Base-by-base conservation (phyloP, 352 stramenopile species). In the Phytophthora ohioensis region DNA sequence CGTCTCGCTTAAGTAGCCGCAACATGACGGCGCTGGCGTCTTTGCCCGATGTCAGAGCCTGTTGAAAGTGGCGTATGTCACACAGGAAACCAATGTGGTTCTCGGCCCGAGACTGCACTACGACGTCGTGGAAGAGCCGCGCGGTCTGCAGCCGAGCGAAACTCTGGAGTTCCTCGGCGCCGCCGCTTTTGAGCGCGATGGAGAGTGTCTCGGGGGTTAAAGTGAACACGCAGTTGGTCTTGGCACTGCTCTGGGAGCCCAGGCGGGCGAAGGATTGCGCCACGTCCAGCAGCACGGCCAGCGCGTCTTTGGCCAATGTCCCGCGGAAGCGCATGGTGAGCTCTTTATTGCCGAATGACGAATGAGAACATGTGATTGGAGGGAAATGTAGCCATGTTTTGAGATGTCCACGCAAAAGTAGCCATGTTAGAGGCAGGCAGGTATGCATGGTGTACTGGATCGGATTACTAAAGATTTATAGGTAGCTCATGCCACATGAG, bases 41-140 rank as follows among this genome's bases (percentile, higher is more conserved):
- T 62, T 89, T 91, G 1, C 88, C 86, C n/a, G 88, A 95, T 3
- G 73, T 76, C 21, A 95, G 67, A 6, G 88, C 88, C 59, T 91
- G 84, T 38, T 88, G 82, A 34, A 95, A 85, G 65, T 93, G 85
- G 30, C 78, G 81, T 17, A 95, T 79, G 47, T 93, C 84, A 53
- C 87, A 92, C 8, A 85, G 15, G 64, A 95, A 95, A 8, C 80
- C 84, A 64, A 95, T 95, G 79, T 91, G 77, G 76, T 95, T 91
- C 56, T 88, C 81, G 3, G 85, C 85, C 41, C 78, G 88, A 32
- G 84, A 93, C 67, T 95, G 80, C 45, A 95, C 80, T 7, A 86
- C 67, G 15, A 88, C 83, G 57, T 93, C 84, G 56, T 85, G 77
- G 65, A 95, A 95, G 11, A 95, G 71, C 8, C 87, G 83, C 27